Conservation (phyloP, 345 rosid genomes). For the Eucalyptus cloeziana region DNA sequence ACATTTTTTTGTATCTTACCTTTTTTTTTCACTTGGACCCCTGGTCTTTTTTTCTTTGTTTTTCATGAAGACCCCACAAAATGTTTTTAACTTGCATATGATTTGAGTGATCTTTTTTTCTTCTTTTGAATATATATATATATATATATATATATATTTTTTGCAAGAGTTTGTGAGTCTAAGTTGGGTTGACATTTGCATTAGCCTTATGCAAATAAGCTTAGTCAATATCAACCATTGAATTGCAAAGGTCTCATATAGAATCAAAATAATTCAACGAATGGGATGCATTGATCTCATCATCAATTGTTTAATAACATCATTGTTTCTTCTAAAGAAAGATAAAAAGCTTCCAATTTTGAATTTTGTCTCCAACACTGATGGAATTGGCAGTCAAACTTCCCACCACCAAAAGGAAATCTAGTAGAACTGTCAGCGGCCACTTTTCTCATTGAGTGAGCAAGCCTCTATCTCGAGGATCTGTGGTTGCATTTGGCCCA, state of each 20-base stretch:
- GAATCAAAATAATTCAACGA: background rate
- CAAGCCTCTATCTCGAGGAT: conserved; percentile 59
- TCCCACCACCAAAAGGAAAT: too few relatives aligned
- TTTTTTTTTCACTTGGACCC: background rate
- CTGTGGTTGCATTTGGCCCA: conserved; percentile 75
- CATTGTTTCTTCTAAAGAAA: background rate
- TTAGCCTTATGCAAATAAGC: fast-evolving
- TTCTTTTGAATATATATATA: too few relatives aligned
- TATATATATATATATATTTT: too few relatives aligned
- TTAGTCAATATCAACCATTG: background rate
- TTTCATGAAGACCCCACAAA: background rate
- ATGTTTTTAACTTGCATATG: background rate
- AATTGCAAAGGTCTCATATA: fast-evolving
- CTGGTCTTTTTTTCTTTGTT: background rate
- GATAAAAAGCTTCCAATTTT: fast-evolving
- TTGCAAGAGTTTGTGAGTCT: background rate
- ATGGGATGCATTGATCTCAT: background rate
- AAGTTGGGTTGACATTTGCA: background rate
- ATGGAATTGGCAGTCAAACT: too few relatives aligned
- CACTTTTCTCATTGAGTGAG: conserved; percentile 67
- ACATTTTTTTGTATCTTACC: background rate
- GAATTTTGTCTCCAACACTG: fast-evolving
- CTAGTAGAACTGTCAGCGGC: conserved; percentile 17
- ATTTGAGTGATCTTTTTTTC: background rate
- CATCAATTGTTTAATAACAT: background rate